Evolutionary conservation across 352 stramenopile species (phyloP), one percentile per base, ranked within the genome.

Genomic region (Globisporangium megalacanthum): DNA sequence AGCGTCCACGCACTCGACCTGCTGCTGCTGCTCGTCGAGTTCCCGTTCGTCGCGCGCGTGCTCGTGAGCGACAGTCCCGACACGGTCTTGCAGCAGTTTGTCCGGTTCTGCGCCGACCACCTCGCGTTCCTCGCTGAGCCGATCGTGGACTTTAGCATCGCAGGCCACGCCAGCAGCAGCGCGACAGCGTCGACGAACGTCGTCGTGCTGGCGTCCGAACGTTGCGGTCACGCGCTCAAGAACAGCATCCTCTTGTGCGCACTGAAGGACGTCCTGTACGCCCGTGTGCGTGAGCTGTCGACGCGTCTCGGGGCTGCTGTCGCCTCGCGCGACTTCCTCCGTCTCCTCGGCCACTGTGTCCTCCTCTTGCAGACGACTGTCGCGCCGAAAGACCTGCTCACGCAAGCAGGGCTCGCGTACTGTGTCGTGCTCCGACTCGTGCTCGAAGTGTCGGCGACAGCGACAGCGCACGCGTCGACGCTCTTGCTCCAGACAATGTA

Each of bases 301-400:
- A 61, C 66, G 13, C 37, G 35, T 29, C 10, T 47, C 57, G 49
- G 47, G 4, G 35, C 44, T 8, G 45, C 50, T 41, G n/a, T 56
- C 1, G 46, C 25, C 0, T 35, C 52, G 1, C 54, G 59, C 3
- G 57, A 72, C 20, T 77, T 90, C 14, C 37, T 69, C 19, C 66
- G 72, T 9, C 75, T 93, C 50, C 51, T 87, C 15, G 54, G 66
- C 33, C 66, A 83, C 45, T 89, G 80, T 54, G 70, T 82, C 45
- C 54, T 86, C n/a, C 66, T 93, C 36, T 52, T 93, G 42, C 69
- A 83, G 57, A 89, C 80, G 2, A 63, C 50, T 17, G 83, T 89
- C 20, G 79, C 90, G n/a, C 78, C 88, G 63, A 93, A 93, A 60
- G 80, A 91, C 11, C 52, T 93, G 54, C 72, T 93, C 6, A 93